phyloP scores from a whole-genome alignment of 495 filamentous ascomycete species.

The Xylaria cubensis region DNA sequence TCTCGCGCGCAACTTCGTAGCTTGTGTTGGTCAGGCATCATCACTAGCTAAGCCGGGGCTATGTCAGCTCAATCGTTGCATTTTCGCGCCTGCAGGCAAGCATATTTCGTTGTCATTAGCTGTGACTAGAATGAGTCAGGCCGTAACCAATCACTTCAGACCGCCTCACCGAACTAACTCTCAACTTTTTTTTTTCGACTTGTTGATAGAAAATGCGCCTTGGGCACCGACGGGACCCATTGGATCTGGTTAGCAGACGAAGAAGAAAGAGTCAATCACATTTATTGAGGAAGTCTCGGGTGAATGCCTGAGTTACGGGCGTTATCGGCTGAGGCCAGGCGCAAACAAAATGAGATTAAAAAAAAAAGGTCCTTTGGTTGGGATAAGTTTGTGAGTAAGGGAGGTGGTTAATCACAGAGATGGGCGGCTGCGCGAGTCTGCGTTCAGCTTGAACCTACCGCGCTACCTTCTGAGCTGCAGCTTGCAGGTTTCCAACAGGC shows the following conservation, averaged over 20 bases:
- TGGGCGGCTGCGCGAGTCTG: conserved; percentile 6
- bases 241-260: neutral
- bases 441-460: conserved; percentile 19
- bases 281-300: neutral
- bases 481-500: neutral
- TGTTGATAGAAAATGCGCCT: neutral
- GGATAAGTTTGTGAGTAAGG: conserved; percentile 1
- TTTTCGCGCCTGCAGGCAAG: neutral
- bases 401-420: conserved; percentile 11
- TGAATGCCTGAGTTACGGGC: conserved; percentile 8
- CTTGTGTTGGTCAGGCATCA: conserved; percentile 18
- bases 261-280: neutral
- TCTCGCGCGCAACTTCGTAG: neutral
- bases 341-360: neutral
- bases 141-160: conserved; percentile 8
- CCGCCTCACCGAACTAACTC: conserved; percentile 16
- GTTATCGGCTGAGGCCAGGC: neutral
- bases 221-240: conserved; percentile 2
- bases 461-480: conserved; percentile 7
- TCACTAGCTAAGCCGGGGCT: conserved; percentile 25
- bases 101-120: conserved; percentile 7
- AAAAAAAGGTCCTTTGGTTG: conserved; percentile 9
- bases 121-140: conserved; percentile 16
- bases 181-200: neutral
- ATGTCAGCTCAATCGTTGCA: conserved; percentile 23